phyloP scores from a whole-genome alignment of 2,329 filamentous ascomycete species.

The Hypoxylon sp. region DNA sequence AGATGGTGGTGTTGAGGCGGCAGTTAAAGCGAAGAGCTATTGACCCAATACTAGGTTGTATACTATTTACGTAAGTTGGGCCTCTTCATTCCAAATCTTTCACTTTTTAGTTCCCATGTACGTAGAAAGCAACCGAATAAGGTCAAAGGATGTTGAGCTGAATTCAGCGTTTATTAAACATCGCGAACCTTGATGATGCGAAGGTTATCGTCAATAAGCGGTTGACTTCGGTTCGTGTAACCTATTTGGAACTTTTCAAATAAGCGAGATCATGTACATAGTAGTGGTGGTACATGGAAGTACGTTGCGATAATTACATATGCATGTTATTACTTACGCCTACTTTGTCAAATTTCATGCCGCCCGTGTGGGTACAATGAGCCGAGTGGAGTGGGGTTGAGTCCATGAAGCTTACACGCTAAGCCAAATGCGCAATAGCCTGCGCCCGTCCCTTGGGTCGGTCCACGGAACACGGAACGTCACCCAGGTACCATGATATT shows the following conservation, averaged over 20 bases:
- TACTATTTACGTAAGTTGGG: neutral
- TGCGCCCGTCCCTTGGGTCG: slow-evolving; percentile 19
- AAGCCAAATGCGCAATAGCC: slow-evolving; percentile 11
- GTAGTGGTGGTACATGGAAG: no score
- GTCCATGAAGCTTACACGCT: slow-evolving; percentile 8
- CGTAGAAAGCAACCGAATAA: neutral
- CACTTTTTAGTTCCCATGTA: neutral
- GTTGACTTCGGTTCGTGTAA: neutral
- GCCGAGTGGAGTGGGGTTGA: neutral
- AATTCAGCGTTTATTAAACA: slow-evolving; percentile 8
- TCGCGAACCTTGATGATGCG: neutral
- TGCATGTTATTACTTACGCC: neutral
- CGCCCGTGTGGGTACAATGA: neutral
- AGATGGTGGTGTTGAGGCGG: neutral
- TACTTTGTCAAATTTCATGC: neutral
- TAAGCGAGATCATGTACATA: neutral
- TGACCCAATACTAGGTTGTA: neutral
- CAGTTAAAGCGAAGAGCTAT: neutral
- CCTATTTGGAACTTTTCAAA: slow-evolving; percentile 10
- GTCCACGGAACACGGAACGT: slow-evolving; percentile 13
- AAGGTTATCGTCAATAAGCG: neutral
- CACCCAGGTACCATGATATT: slow-evolving; percentile 7
- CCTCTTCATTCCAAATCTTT: neutral
- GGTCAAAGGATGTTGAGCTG: neutral
- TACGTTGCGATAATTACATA: slow-evolving; percentile 8